Conservation (phyloP, 345 rosid species). For the Capsella bursapastoris region DNA sequence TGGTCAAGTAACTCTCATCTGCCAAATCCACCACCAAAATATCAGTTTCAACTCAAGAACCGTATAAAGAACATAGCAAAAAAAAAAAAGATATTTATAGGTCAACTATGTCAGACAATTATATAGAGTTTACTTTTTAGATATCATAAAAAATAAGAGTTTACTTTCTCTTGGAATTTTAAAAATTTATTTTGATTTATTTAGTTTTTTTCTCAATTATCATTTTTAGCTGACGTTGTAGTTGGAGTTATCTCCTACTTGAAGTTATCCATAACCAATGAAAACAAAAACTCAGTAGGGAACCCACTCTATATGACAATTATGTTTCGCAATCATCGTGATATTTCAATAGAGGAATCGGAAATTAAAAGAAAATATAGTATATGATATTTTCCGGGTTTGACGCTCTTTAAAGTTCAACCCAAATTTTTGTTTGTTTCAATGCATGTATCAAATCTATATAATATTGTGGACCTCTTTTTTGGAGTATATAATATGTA, state of each 20-base stretch:
- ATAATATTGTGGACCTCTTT: not conserved
- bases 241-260: not conserved
- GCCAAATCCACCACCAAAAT: not conserved
- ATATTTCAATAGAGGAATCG: not conserved
- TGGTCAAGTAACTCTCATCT: constrained; percentile 55
- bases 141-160: no score
- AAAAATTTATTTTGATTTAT: not conserved
- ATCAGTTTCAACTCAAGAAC: not conserved
- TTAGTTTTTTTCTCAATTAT: not conserved
- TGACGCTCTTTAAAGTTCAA: not conserved
- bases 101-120: not conserved
- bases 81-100: not conserved
- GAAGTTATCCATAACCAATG: not conserved
- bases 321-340: not conserved
- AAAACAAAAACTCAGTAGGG: not conserved
- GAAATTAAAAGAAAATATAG: no score
- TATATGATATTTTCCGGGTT: not conserved
- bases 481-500: not conserved
- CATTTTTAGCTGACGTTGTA: not conserved
- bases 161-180: not conserved
- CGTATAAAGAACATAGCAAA: not conserved
- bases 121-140: not conserved
- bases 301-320: not conserved
- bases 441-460: not conserved
- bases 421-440: not conserved